phyloP scores from a whole-genome alignment of 768 basidiomycete species.

The Kwoniella sp. region DNA sequence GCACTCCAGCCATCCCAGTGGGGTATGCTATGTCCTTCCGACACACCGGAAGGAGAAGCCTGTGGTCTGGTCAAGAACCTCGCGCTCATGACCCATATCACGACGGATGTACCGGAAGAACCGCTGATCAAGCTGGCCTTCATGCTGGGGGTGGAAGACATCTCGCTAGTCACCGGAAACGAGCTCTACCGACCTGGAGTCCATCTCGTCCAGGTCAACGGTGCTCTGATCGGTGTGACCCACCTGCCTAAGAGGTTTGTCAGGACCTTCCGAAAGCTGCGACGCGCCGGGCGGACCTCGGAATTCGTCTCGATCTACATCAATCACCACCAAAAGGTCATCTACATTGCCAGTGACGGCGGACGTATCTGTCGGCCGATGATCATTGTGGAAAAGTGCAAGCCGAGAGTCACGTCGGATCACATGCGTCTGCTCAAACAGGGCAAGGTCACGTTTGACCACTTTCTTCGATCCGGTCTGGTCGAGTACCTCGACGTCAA shows the following conservation, averaged over 20 bases:
- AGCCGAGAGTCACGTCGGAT: slow-evolving; percentile 68
- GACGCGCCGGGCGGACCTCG: slow-evolving; percentile 83
- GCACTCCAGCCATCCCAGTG: slow-evolving; percentile 97
- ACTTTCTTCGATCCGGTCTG: slow-evolving; percentile 83
- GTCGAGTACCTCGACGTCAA: slow-evolving; percentile 99
- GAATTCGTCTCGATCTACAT: slow-evolving; percentile 96
- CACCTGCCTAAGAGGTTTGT: slow-evolving; percentile 81
- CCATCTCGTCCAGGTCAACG: slow-evolving; percentile 95
- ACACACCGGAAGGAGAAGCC: slow-evolving; percentile 99
- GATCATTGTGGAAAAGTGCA: slow-evolving; percentile 86
- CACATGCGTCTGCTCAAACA: slow-evolving; percentile 81
- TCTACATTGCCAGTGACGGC: slow-evolving; percentile 94
- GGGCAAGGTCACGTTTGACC: slow-evolving; percentile 77
- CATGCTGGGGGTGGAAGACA: slow-evolving; percentile 98
- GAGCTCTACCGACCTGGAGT: slow-evolving; percentile 93
- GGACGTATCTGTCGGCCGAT: slow-evolving; percentile 95
- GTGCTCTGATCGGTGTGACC: slow-evolving; percentile 88
- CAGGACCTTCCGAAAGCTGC: slow-evolving; percentile 79
- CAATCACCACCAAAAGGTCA: slow-evolving; percentile 88
- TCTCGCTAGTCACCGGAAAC: slow-evolving; percentile 81
- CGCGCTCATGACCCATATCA: slow-evolving; percentile 99
- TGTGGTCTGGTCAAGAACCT: slow-evolving; percentile 98
- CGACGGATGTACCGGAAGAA: slow-evolving; percentile 94
- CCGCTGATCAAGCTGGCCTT: slow-evolving; percentile 83
- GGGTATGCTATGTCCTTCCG: slow-evolving; percentile 97